Base-by-base conservation (phyloP, 306 rosid genomes). In the Biancaea sappan region DNA sequence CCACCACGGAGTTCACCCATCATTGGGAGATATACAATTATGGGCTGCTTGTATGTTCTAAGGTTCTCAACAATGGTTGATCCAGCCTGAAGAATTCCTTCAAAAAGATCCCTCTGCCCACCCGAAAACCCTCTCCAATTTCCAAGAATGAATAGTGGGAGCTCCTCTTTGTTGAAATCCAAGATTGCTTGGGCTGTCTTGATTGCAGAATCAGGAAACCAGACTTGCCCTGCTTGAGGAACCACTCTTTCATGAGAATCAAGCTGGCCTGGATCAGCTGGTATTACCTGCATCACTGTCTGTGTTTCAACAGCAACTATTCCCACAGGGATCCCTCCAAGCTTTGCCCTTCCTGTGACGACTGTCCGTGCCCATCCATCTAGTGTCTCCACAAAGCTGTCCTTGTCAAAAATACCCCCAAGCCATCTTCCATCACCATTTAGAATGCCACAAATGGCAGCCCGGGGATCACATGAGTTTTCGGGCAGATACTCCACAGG, bases 111-210 rank as follows among this genome's bases (percentile, higher is more conserved):
- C 85, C 99, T 91, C 86, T 94, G 99, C 59, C 99, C 96, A 19
- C 99, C 99, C 16, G 97, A 94, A 76, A 94, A 94, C 46, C 99
- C 99, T 76, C 97, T 88, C 99, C 99, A 94, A 80, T 94, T 94
- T 71, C 97, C 99, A 16, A 94, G 86, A 83, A 94, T 94, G 85
- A 92, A 91, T 53, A 94, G 95, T 5, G 99, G 99, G 82, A 94
- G 87, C 77, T 92, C 99, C 79, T 94, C 99, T 83, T 93, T 87
- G 78, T 94, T 92, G 88, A 90, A 94, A 81, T 94, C 99, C 82
- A 88, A 60, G 68, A 94, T 78, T 18, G 98, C 95, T 81, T 94
- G 98, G 32, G 98, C 98, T 3, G 98, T 94, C 85, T 94, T 94
- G 0, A 88, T 81, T 3, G 98, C 97, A 64, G 97, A 91, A 86